A percentile compares a stretch with the other conserved stretches of the same genome.
Evolutionary conservation across 169 alveolate species (phyloP).

Genomic region (Theileria sp.): DNA sequence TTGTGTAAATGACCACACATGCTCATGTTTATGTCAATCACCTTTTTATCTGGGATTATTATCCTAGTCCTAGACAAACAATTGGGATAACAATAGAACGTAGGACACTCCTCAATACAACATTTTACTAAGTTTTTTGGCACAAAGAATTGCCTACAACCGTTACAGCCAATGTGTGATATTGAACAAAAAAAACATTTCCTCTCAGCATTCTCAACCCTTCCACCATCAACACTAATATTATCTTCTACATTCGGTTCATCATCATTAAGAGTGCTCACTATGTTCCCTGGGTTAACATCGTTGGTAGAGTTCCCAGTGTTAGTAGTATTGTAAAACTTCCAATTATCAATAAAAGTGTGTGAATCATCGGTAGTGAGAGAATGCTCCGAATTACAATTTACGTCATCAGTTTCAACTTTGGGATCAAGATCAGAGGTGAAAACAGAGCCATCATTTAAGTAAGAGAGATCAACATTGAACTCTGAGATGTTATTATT

Average conservation of each 20-base stretch:
- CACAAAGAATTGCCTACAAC: constrained; percentile 36
- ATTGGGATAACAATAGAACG: constrained; percentile 51
- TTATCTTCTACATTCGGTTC: background rate
- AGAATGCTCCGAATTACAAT: background rate
- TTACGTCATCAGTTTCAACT: background rate
- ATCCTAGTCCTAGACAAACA: constrained; percentile 36
- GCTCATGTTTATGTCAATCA: constrained; percentile 26
- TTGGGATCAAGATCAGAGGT: background rate
- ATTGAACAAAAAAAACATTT: constrained; percentile 51
- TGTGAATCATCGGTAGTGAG: background rate
- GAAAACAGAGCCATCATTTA: background rate
- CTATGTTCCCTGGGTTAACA: background rate
- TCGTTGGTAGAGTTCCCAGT: background rate
- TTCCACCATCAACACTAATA: background rate
- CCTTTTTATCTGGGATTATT: constrained; percentile 41
- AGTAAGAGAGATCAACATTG: background rate
- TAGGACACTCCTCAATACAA: constrained; percentile 42
- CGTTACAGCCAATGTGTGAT: constrained; percentile 42
- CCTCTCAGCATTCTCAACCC: background rate
- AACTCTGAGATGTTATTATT: background rate
- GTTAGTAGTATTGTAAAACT: background rate
- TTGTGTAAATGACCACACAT: constrained; percentile 37
- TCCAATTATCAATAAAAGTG: background rate
- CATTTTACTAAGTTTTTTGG: constrained; percentile 18
- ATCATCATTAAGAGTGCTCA: background rate